Percentiles rank a stretch among this genome's conserved stretches.
These are phyloP conservation scores for Dichomitus squalens DNA, from an alignment of 1,284 basidiomycete species.

Conservation along the genomic window DNA sequence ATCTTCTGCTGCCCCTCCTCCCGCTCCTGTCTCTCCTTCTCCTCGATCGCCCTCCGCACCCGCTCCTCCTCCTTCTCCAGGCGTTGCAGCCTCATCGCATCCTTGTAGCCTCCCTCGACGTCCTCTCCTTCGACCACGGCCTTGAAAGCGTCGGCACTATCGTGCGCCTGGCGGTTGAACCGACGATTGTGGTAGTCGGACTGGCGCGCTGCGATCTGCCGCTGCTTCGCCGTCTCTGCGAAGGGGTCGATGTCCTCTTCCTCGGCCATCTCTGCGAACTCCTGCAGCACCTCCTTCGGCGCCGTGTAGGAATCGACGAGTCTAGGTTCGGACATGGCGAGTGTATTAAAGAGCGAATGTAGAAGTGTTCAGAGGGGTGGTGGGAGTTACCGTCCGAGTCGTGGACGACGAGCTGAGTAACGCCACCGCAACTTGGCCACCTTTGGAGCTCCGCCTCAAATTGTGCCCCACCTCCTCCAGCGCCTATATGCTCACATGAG, in stretches of 20 bases:
- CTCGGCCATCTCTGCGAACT: constrained; percentile 91
- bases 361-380: not conserved
- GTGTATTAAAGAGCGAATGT: not conserved
- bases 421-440: constrained; percentile 7
- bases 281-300: constrained; percentile 93
- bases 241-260: constrained; percentile 94
- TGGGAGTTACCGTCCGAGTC: constrained; percentile 11
- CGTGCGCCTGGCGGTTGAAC: constrained; percentile 81
- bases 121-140: constrained; percentile 62
- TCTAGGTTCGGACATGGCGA: constrained; percentile 38
- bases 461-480: no score
- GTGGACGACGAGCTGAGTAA: constrained; percentile 20
- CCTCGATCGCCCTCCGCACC: constrained; percentile 84
- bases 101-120: constrained; percentile 90
- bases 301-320: constrained; percentile 87
- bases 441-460: constrained; percentile 14
- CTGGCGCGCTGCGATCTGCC: constrained; percentile 93
- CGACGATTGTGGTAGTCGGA: constrained; percentile 95
- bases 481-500: no score
- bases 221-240: constrained; percentile 87
- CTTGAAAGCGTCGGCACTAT: constrained; percentile 80
- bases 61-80: constrained; percentile 93
- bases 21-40: constrained; percentile 80
- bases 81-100: constrained; percentile 91
- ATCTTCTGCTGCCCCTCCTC: constrained; percentile 83